Base-by-base conservation (phyloP, 108 stramenopile species). In the Pseudonitzschia multistriata region DNA sequence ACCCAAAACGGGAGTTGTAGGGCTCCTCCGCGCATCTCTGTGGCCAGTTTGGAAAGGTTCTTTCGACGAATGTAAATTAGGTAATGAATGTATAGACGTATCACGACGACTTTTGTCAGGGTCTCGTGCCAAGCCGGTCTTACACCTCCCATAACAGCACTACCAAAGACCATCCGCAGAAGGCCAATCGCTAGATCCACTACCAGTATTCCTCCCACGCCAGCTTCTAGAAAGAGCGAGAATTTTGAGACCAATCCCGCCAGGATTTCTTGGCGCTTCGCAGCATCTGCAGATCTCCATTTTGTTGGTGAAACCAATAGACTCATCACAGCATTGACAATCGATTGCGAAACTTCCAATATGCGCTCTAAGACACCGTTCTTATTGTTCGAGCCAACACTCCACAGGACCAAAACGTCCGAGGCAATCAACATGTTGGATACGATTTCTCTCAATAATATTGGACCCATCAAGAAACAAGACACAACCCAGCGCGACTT, bases 21-120 rank as follows among this genome's bases (percentile, higher is more conserved):
- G 15, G 88, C 85, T 13, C 84, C 86, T 36, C 84, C 86, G 62
- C 87, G 87, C 3, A 90, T 73, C 28, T 70, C 68, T 27, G 73
- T 56, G 4, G 70, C 78, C 24, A 86, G 69, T 11, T 78, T 57
- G 6, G 65, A 31, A 21, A 88, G 83, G 48, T 83, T 91, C 21
- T 40, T 77, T 54, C 79, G 83, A 60, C 87, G 79, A 28, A 77
- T 67, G 65, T 73, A 74, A 42, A 64, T 24, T 50, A 94, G 74
- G 68, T 88, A 94, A 36, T 89, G 86, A 25, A 88, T n/a, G 54
- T 89, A 91, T 24, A 94, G 67, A 49, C 85, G 80, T 40, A 89
- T 77, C 63, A 89, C 89, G 35, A 88, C 2, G 10, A 81, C 14
- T 25, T 70, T 56, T 34, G 70, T 60, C 14, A 74, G 22, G 2